Evolutionary conservation across 805 yeast species (phyloP).

Genomic region (Blastobotrys robertii): DNA sequence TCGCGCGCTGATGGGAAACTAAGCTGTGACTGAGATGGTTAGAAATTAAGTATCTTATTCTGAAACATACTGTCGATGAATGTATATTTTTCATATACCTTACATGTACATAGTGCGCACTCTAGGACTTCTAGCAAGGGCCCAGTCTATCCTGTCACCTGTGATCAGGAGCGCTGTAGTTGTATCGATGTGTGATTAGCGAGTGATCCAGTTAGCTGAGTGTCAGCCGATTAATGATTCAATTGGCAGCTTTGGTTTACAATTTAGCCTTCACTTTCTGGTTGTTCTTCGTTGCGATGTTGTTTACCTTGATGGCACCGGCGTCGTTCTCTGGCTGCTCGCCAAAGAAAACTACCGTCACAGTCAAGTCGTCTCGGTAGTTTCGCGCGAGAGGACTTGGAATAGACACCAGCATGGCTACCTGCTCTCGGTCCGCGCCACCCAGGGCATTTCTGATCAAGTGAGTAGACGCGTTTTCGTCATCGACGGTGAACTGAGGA

Average conservation of each 20-base stretch:
- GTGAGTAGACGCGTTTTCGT: conserved; percentile 86
- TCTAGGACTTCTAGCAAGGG: too few relatives aligned
- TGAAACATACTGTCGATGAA: too few relatives aligned
- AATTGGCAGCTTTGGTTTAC: conserved; percentile 1
- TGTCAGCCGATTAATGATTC: not conserved
- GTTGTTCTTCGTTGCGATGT: conserved; percentile 19
- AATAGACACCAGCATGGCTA: conserved; percentile 77
- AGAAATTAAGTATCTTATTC: too few relatives aligned
- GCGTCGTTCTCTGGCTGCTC: conserved; percentile 16
- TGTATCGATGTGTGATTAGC: too few relatives aligned
- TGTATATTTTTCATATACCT: too few relatives aligned
- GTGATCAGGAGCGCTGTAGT: too few relatives aligned
- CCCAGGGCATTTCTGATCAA: conserved; percentile 90
- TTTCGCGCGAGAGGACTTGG: conserved; percentile 87
- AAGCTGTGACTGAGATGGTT: too few relatives aligned
- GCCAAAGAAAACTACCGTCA: conserved; percentile 90
- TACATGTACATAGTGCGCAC: too few relatives aligned
- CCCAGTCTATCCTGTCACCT: too few relatives aligned
- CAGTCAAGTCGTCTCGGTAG: conserved; percentile 93
- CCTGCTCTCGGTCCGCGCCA: conserved; percentile 78
- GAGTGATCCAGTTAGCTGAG: too few relatives aligned
- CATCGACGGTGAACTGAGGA: conserved; percentile 42
- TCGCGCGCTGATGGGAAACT: too few relatives aligned
- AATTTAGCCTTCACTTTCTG: not conserved
- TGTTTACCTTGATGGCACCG: conserved; percentile 24